Evolutionary conservation across 2,329 filamentous ascomycete genomes (phyloP).

Genomic region (Colletotrichum nymphaeae): DNA sequence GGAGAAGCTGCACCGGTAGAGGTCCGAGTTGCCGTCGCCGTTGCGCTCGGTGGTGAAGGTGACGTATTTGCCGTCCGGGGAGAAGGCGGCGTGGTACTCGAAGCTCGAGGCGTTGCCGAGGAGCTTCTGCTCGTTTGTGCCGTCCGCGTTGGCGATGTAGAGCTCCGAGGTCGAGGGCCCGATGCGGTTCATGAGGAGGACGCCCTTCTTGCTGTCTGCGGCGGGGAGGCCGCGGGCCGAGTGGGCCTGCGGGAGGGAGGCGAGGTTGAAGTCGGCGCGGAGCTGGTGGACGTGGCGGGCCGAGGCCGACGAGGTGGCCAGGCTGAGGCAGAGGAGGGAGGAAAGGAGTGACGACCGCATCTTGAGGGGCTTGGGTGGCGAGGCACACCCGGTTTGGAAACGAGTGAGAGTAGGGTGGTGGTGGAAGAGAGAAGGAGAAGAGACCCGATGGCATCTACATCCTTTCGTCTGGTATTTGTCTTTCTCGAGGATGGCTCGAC

Average conservation of each 20-base stretch:
- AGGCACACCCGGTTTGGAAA: background rate
- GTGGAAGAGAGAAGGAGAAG: background rate
- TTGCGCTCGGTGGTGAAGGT: slow-evolving; percentile 26
- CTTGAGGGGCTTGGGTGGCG: background rate
- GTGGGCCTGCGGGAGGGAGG: slow-evolving; percentile 14
- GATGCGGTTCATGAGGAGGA: slow-evolving; percentile 29
- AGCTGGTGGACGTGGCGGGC: slow-evolving; percentile 24
- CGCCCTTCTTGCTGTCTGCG: slow-evolving; percentile 26
- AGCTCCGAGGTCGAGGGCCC: slow-evolving; percentile 21
- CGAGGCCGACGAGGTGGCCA: background rate
- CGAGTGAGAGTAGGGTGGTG: background rate
- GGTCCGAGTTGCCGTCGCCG: slow-evolving; percentile 25
- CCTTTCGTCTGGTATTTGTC: slow-evolving; percentile 4
- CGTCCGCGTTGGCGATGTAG: slow-evolving; percentile 28
- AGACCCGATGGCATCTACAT: background rate
- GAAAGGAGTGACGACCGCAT: slow-evolving; percentile 22
- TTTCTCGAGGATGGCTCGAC: background rate
- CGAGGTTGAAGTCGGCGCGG: slow-evolving; percentile 13
- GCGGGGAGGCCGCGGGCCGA: slow-evolving; percentile 24
- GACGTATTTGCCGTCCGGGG: slow-evolving; percentile 17
- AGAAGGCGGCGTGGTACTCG: slow-evolving; percentile 21
- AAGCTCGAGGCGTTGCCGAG: slow-evolving; percentile 8
- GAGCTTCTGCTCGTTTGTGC: slow-evolving; percentile 22
- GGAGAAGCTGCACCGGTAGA: slow-evolving; percentile 20
- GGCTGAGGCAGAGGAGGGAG: slow-evolving; percentile 5